Evolutionary conservation across 352 stramenopile species (phyloP), one percentile per base, ranked within the genome.

Genomic region (Phytophthora sp.): DNA sequence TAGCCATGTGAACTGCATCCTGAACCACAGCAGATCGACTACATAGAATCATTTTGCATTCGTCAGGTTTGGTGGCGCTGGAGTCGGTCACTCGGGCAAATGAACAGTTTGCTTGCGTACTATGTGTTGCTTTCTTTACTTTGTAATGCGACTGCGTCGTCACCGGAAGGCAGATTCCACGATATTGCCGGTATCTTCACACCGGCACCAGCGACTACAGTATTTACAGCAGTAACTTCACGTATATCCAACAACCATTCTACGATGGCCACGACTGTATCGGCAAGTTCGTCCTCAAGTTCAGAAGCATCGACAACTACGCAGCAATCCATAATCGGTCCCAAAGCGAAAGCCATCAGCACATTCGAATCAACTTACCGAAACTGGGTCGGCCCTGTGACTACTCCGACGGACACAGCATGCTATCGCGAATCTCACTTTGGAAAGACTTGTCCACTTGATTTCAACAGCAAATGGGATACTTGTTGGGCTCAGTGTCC

Each of bases 401-500:
- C n/a, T 5, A 51, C 3, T 15, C 31, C 45, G 15, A 28, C 52
- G 2, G 61, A 75, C 28, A 69, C 56, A 18, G 66, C 66, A 8
- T 72, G 62, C 34, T 76, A 76, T 32, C 66, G 66, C 12, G 67
- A 76, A 30, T 43, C 66, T 20, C 55, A 65, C 18, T 54, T 64
- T 20, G 54, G 39, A 5, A 56, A 72, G 34, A 54, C 39, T 6
- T 76, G 62, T 37, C 55, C 62, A 2, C 41, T 54, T 1, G 54
- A 58, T 9, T 75, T 63, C 38, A 67, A 67, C n/a, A 73, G 74
- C 46, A 73, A 78, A 18, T 37, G 59, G 46, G 48, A 51, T 12
- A 82, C 62, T 15, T 82, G 74, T 41, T 82, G 74, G 74, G 64
- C 70, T 3, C 56, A 80, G 23, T 81, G 75, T 49, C 68, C 72